These are phyloP conservation scores for Boletus rubropictus DNA, from an alignment of 768 basidiomycete genomes.

Conservation along the genomic window DNA sequence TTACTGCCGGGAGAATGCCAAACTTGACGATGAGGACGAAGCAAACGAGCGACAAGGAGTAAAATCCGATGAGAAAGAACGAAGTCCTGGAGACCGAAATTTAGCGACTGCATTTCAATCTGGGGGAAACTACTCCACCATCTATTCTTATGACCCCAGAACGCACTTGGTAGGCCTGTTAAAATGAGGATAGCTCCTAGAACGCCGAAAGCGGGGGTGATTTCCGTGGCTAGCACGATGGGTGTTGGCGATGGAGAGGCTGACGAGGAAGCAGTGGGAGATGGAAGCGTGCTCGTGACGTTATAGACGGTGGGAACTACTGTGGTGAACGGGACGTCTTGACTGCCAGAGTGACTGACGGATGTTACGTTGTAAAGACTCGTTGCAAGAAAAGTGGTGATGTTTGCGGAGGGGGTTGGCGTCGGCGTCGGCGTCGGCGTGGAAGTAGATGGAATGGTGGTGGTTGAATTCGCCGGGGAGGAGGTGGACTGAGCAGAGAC, in stretches of 20 bases:
- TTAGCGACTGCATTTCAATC: conserved; percentile 1
- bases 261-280: conserved; percentile 44
- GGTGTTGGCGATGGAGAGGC: conserved; percentile 32
- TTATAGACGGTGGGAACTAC: conserved; percentile 57
- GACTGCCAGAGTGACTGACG: conserved; percentile 43
- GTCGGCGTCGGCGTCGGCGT: not conserved
- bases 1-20: conserved; percentile 79
- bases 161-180: conserved; percentile 83
- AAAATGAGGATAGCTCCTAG: conserved; percentile 84
- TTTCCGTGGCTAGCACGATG: conserved; percentile 49
- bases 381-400: conserved; percentile 54
- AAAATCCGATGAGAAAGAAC: conserved; percentile 90
- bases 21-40: conserved; percentile 83
- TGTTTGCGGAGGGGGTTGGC: conserved; percentile 17
- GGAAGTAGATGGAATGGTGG: not conserved
- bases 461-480: conserved; percentile 17
- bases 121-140: conserved; percentile 50
- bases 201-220: conserved; percentile 87
- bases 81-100: conserved; percentile 60
- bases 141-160: conserved; percentile 93
- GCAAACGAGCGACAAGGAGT: conserved; percentile 80
- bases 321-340: conserved; percentile 45
- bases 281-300: conserved; percentile 52
- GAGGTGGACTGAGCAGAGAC: conserved; percentile 37
- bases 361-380: conserved; percentile 47